phyloP scores from a whole-genome alignment of 768 basidiomycete genomes.

The Lactarius indigo region DNA sequence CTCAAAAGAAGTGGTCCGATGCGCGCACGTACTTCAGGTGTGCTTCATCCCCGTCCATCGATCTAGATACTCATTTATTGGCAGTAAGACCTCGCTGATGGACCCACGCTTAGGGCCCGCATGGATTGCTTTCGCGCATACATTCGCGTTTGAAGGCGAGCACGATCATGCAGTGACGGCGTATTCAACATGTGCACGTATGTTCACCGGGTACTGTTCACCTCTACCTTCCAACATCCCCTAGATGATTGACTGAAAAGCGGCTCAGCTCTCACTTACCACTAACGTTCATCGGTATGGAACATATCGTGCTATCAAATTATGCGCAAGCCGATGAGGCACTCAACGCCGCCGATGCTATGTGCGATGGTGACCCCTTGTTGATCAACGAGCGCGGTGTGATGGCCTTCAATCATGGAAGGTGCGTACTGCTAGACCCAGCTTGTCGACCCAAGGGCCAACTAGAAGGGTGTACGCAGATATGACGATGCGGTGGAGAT shows the following conservation, averaged over 20 bases:
- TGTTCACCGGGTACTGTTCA: conserved; percentile 83
- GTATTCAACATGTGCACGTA: conserved; percentile 92
- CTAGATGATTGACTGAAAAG: background rate
- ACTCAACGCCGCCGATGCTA: conserved; percentile 70
- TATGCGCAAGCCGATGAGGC: conserved; percentile 82
- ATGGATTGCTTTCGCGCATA: conserved; percentile 97
- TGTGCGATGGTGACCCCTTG: conserved; percentile 87
- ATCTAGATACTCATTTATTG: conserved; percentile 8
- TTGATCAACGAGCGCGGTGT: conserved; percentile 92
- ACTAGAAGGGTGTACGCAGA: conserved; percentile 38
- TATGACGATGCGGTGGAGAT: conserved; percentile 66
- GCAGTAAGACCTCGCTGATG: conserved; percentile 93
- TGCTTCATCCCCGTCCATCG: conserved; percentile 20
- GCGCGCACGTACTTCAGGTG: conserved; percentile 95
- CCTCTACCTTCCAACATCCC: background rate
- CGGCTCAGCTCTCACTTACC: conserved; percentile 86
- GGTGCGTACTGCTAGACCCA: conserved; percentile 46
- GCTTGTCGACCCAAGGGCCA: background rate
- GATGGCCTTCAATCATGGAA: conserved; percentile 81
- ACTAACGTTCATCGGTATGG: conserved; percentile 96
- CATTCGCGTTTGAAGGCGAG: conserved; percentile 95
- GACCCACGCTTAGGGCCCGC: conserved; percentile 95
- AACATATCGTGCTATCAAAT: conserved; percentile 89
- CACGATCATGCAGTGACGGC: conserved; percentile 98
- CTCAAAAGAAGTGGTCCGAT: conserved; percentile 81